Percentiles rank a stretch among this genome's conserved stretches.
phyloP scores from a whole-genome alignment of 441 rosid species.

The Jatropha podagrica region DNA sequence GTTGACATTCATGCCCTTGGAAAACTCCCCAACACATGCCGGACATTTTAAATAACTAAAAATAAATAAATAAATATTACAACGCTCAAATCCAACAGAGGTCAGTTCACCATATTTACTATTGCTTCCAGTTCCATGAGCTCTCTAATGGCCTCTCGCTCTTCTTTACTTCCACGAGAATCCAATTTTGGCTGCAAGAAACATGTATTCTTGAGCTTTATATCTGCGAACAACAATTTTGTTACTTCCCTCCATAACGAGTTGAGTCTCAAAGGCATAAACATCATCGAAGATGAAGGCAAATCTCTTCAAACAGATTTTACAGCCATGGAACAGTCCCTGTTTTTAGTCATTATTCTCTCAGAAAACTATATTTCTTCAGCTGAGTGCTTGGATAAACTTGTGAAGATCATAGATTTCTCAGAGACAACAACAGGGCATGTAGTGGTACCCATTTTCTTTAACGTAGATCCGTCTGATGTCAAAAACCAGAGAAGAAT shows the following conservation, averaged over 20 bases:
- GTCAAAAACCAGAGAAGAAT: not conserved
- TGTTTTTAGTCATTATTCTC: not conserved
- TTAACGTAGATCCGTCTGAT: not conserved
- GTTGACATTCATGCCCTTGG: too few relatives aligned
- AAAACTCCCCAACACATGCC: too few relatives aligned
- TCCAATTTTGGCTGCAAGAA: too few relatives aligned
- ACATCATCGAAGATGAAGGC: not conserved
- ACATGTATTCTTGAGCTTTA: not conserved
- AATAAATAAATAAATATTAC: too few relatives aligned
- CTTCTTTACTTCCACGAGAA: too few relatives aligned
- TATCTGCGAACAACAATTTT: not conserved
- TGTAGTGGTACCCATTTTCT: not conserved
- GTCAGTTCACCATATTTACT: too few relatives aligned
- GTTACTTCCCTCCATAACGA: not conserved
- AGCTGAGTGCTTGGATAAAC: constrained; percentile 2
- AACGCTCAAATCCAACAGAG: too few relatives aligned
- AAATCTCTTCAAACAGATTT: too few relatives aligned
- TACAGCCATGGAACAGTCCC: not conserved
- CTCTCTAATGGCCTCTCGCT: too few relatives aligned
- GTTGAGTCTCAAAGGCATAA: not conserved
- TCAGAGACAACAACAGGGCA: too few relatives aligned
- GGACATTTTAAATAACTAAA: too few relatives aligned
- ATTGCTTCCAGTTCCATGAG: too few relatives aligned
- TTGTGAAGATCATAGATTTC: not conserved
- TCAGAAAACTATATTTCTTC: constrained; percentile 2